phyloP scores from a whole-genome alignment of 108 stramenopile species.

The Skeletonema costatum region DNA sequence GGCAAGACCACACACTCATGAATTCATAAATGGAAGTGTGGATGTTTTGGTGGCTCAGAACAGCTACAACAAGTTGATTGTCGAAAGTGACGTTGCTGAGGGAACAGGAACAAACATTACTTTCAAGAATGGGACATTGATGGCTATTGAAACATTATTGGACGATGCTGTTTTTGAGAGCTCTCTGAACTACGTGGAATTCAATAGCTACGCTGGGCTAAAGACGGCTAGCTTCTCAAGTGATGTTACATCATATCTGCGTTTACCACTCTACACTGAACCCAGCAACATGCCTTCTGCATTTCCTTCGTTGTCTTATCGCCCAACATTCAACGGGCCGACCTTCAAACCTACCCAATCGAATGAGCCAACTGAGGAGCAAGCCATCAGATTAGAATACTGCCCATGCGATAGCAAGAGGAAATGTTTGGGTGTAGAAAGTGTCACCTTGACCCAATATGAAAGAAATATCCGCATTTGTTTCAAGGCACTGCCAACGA shows the following conservation, averaged over 20 bases:
- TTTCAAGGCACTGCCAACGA: neutral
- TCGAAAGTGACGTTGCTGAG: neutral
- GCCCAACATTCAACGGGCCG: neutral
- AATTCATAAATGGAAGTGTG: neutral
- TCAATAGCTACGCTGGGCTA: neutral
- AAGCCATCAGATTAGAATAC: neutral
- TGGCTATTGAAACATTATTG: neutral
- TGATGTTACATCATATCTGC: neutral
- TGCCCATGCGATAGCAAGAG: neutral
- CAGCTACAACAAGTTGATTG: neutral
- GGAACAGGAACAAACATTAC: neutral
- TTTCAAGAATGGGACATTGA: neutral
- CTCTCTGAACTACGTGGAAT: neutral
- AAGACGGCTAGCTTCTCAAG: neutral
- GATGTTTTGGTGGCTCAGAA: neutral
- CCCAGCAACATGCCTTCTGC: neutral
- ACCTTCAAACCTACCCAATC: no score
- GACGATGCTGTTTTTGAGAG: neutral
- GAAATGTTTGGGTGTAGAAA: neutral
- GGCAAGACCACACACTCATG: neutral
- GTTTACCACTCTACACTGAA: neutral
- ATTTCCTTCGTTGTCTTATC: neutral
- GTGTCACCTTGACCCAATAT: neutral
- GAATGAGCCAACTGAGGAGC: neutral
- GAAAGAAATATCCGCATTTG: neutral